Conservation (phyloP, 768 basidiomycete genomes). For the Pulveroboletus ravenelii region DNA sequence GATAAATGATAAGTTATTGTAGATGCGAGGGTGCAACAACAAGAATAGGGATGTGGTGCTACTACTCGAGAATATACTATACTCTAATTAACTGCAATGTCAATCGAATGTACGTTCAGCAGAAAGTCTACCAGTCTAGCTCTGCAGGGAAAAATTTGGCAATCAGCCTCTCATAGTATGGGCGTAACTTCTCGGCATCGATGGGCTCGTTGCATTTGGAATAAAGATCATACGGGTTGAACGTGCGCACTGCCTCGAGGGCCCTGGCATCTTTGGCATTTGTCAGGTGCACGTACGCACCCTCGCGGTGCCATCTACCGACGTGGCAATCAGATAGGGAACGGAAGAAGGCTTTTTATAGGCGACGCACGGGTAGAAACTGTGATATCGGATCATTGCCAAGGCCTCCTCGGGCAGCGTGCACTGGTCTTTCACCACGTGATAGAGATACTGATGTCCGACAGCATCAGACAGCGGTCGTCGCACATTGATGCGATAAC, state of each 20-base stretch:
- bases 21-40: background rate
- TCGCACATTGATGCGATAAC: slow-evolving; percentile 17
- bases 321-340: background rate
- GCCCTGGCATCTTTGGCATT: slow-evolving; percentile 62
- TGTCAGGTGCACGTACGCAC: slow-evolving; percentile 76
- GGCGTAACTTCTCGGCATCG: slow-evolving; percentile 56
- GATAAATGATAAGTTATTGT: slow-evolving; percentile 15
- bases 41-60: background rate
- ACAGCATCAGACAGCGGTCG: slow-evolving; percentile 2
- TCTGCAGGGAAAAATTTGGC: slow-evolving; percentile 79
- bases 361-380: slow-evolving; percentile 73
- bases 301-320: slow-evolving; percentile 78
- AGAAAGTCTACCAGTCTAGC: slow-evolving; percentile 66
- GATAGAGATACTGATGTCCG: slow-evolving; percentile 64
- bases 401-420: slow-evolving; percentile 76
- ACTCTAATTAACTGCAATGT: slow-evolving; percentile 3
- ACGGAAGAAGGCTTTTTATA: background rate
- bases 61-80: background rate
- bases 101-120: background rate
- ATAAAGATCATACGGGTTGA: slow-evolving; percentile 95
- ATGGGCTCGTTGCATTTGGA: slow-evolving; percentile 78
- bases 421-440: slow-evolving; percentile 79
- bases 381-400: slow-evolving; percentile 92
- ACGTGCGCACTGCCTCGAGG: slow-evolving; percentile 73
- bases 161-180: slow-evolving; percentile 82